Base-by-base conservation (phyloP, 2,329 filamentous ascomycete species). In the Endoconidiophora laricicola region DNA sequence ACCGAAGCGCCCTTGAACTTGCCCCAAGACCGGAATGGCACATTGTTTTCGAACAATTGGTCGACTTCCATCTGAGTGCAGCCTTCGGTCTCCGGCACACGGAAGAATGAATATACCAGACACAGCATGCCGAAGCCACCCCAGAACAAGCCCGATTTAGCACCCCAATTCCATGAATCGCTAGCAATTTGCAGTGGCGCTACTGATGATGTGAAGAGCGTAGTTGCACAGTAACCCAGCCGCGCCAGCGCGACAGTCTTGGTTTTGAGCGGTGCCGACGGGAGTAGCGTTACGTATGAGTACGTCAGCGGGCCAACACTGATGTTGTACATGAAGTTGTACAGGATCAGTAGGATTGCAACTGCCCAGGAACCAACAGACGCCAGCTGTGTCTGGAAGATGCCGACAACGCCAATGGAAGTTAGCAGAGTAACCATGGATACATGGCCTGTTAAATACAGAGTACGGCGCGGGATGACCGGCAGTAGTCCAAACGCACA, bases 101-200 rank as follows among this genome's bases (percentile, higher is more conserved):
- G 65, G 54, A 68, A 68, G 54, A 60, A 69, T 2, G 68, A 64
- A 60, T 70, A 74, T 1, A 63, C 53, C 0, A 68, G 57, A n/a
- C 66, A 66, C 1, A 63, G 33, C 14, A 69, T 57, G 54, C 66
- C 65, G 46, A 65, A 61, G 3, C 55, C 57, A 1, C 56, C 56
- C 62, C 62, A 65, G 53, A 65, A 59, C 48, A 63, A 62, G 5
- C 58, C 70, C 57, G 53, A 65, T 60, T 56, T 62, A 57, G 64
- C 68, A 58, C 54, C 62, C 58, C 58, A 60, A 49, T 63, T 65
- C 54, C 60, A 61, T 5, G 58, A 62, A 2, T 60, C 64, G 2
- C 58, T 59, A 18, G 62, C 62, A 22, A 65, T 54, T 50, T 58
- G 56, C 6, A 55, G 51, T 1, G 59, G 58, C 4, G 52, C 55